phyloP scores from a whole-genome alignment of 1,139 yeast species.

The Suhomyces guaymorum region DNA sequence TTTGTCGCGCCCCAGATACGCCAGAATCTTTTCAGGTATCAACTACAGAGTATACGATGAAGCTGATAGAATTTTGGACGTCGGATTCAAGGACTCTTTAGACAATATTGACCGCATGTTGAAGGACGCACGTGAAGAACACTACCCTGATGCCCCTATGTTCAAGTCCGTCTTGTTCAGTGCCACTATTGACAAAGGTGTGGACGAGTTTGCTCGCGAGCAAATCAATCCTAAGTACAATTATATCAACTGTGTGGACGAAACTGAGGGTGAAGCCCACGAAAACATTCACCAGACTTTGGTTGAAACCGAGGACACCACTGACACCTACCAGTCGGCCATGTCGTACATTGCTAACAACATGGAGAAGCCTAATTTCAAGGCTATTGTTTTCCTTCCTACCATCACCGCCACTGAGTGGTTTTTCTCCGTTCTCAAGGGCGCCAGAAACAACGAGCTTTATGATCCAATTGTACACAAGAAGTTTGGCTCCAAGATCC shows the following conservation, averaged over 20 bases:
- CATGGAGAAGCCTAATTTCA: conserved; percentile 43
- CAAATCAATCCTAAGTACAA: conserved; percentile 66
- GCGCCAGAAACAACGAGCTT: conserved; percentile 16
- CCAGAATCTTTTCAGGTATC: conserved; percentile 52
- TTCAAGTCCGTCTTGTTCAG: conserved; percentile 77
- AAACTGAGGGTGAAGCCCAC: conserved; percentile 76
- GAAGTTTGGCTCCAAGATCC: conserved; percentile 18
- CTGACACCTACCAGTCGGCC: conserved; percentile 55
- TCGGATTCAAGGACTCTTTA: conserved; percentile 70
- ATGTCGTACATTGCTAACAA: conserved; percentile 46
- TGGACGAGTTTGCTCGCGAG: conserved; percentile 61
- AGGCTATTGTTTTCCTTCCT: conserved; percentile 81
- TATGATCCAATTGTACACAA: conserved; percentile 15
- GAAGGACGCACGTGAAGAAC: conserved; percentile 35
- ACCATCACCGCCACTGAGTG: conserved; percentile 71
- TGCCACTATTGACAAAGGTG: conserved; percentile 79
- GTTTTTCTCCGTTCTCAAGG: conserved; percentile 31
- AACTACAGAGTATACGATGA: conserved; percentile 79
- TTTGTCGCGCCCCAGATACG: conserved; percentile 47
- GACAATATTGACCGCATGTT: conserved; percentile 54
- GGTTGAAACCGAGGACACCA: conserved; percentile 48
- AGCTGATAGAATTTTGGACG: conserved; percentile 80
- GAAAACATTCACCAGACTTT: conserved; percentile 74
- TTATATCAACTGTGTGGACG: conserved; percentile 74
- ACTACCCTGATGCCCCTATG: conserved; percentile 25